phyloP scores from a whole-genome alignment of 805 yeast species.

The Barnettozyma populi region DNA sequence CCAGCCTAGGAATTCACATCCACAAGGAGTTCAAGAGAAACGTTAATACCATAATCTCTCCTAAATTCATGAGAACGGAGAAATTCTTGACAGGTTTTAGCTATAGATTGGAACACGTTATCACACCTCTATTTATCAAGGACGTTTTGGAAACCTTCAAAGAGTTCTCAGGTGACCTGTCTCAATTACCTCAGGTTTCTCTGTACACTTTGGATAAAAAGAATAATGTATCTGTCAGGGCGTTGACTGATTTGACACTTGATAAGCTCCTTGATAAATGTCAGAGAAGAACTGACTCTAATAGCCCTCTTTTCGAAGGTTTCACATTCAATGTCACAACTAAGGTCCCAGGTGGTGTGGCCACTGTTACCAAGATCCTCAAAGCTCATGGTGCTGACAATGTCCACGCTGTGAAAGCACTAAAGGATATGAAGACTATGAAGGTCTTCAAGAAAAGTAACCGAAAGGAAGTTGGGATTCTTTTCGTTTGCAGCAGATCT shows the following conservation, averaged over 20 bases:
- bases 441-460: conserved; percentile 17
- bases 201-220: conserved; percentile 31
- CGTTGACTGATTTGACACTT: conserved; percentile 24
- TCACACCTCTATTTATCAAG: conserved; percentile 50
- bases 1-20: conserved; percentile 53
- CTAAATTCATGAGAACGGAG: conserved; percentile 78
- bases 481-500: conserved; percentile 28
- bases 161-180: conserved; percentile 11
- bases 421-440: conserved; percentile 20
- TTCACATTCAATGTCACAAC: conserved; percentile 50
- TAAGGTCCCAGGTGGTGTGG: conserved; percentile 55
- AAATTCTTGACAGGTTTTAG: conserved; percentile 75
- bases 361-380: conserved; percentile 50
- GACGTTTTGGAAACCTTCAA: conserved; percentile 36
- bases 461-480: conserved; percentile 10
- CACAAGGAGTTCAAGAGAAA: conserved; percentile 27
- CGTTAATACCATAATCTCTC: conserved; percentile 61
- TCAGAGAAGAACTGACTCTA: conserved; percentile 7
- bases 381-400: conserved; percentile 50
- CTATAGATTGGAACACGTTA: conserved; percentile 39
- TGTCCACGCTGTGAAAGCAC: conserved; percentile 25
- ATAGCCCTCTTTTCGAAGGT: conserved; percentile 39
- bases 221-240: conserved; percentile 30
- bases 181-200: conserved; percentile 21
- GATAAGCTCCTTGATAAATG: conserved; percentile 11